A percentile compares a stretch with the other conserved stretches of the same genome.
Evolutionary conservation across 1,284 basidiomycete genomes (phyloP).

Genomic region (Neonothopanus nambi): DNA sequence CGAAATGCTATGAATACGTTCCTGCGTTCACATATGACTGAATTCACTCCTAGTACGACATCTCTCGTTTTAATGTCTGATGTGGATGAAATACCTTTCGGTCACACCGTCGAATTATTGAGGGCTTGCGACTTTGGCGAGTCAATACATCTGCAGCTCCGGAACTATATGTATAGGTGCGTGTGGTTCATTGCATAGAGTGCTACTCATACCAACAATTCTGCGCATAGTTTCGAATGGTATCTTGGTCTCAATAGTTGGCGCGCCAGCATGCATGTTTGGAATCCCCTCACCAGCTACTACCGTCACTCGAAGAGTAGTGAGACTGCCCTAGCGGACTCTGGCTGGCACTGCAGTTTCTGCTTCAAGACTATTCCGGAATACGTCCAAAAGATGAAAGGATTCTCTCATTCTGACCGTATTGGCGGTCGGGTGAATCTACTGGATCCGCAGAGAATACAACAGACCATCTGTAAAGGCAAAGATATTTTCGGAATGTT

Average conservation of each 20-base stretch:
- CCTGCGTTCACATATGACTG: constrained; percentile 36
- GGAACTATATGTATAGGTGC: constrained; percentile 64
- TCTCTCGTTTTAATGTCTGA: constrained; percentile 66
- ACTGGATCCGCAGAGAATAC: constrained; percentile 53
- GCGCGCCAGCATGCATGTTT: constrained; percentile 55
- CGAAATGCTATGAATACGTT: constrained; percentile 45
- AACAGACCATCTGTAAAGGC: constrained; percentile 60
- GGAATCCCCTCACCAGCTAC: constrained; percentile 33
- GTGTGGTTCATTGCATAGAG: constrained; percentile 4
- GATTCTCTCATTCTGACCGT: constrained; percentile 68
- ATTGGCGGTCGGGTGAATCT: constrained; percentile 56
- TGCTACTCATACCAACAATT: neutral
- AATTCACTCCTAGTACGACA: constrained; percentile 30
- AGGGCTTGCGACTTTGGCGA: constrained; percentile 57
- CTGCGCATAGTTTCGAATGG: constrained; percentile 51
- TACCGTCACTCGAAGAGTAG: constrained; percentile 60
- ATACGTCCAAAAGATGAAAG: constrained; percentile 62
- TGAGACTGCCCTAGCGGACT: constrained; percentile 57
- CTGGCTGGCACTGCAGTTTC: constrained; percentile 64
- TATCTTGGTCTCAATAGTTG: constrained; percentile 53
- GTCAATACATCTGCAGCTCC: constrained; percentile 63
- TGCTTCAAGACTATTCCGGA: constrained; percentile 65
- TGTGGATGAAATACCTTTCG: constrained; percentile 67
- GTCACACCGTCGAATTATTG: constrained; percentile 56
- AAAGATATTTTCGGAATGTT: constrained; percentile 69